Base-by-base conservation (phyloP, 306 rosid species). In the Rosa persica region DNA sequence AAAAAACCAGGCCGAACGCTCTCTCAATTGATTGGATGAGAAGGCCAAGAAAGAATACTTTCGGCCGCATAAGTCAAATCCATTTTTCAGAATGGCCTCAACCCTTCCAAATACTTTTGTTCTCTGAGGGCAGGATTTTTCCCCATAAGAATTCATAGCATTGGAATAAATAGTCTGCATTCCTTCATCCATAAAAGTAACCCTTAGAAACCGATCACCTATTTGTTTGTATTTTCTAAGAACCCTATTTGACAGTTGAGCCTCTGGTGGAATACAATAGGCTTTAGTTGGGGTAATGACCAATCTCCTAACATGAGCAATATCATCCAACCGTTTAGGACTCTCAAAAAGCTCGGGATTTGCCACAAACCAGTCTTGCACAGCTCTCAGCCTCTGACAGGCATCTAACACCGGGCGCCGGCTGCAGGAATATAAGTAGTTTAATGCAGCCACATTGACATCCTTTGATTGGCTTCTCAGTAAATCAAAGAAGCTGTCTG, bases 171-270 rank as follows among this genome's bases (percentile, higher is more conserved):
- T 78, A 57, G 89, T 89, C 61, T 89, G 87, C 97, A 87, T 87
- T 27, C 98, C 97, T 86, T 93, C 98, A 85, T 93, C 98, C 98
- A 89, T 91, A 75, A 93, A 91, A 51, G 92, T 83, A 40, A 93
- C 97, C 82, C 97, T 87, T 78, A 93, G 80, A 85, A 93, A 93
- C 69, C 90, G 88, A 86, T 93, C 90, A 25, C 97, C 78, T 51
- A 83, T 86, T 46, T 85, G 89, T 80, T 77, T 91, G 80, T 60
- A 91, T 55, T 61, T 80, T 81, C 98, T 87, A 39, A 93, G 90
- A 76, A 93, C 91, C 88, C 98, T 86, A 78, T 91, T 93, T 60
- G 98, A 88, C 67, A 91, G 81, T 84, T 93, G 95, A 82, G 87
- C 88, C 83, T 91, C 97, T 1, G 98, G 95, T 8, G 90, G 92